Base-by-base conservation (phyloP, 495 filamentous ascomycete genomes). In the Neurospora sp. region DNA sequence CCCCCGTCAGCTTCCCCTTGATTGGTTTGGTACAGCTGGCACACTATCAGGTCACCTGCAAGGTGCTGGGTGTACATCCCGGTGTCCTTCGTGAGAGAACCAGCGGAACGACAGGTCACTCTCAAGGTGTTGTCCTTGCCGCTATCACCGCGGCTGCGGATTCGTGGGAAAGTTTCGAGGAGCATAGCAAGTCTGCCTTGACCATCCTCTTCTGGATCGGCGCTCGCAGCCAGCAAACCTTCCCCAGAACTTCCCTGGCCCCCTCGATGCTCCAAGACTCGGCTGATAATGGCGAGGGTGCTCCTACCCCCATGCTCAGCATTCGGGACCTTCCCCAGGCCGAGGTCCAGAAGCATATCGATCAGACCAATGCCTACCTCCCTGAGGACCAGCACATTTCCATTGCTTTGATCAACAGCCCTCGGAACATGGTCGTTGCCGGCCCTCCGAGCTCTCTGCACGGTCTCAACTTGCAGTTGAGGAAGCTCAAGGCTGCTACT, bases 121-220 rank as follows among this genome's bases (percentile, higher is more conserved):
- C 96, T 1, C 96, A 99, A 79, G 96, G 96, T 76, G 88, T 99
- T 20, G 90, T 99, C 71, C 92, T 94, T 16, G 96, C 96, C 16
- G 94, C 94, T n/a, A 93, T 90, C 39, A 96, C 96, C 70, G 92
- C 96, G 5, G 91, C 94, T 3, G 91, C 93, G 9, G 90, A 92
- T 74, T 90, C 88, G 61, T 98, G 96, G 96, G 92, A 96, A 73
- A 92, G 91, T 2, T 98, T 96, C 77, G 88, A 92, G 44, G 88
- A 91, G 76, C 87, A 91, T 40, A 86, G 93, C 41, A 91, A 87
- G 70, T 87, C 92, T 77, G 91, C 94, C 2, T 84, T 99, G 72
- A 96, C 91, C 8, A 91, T 96, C 73, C 91, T 99, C n/a, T 99
- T 99, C 85, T 99, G 96, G 96, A 98, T 99, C 75, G 96, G 96